Base-by-base conservation (phyloP, 441 rosid species). In the Mallotus repandus region DNA sequence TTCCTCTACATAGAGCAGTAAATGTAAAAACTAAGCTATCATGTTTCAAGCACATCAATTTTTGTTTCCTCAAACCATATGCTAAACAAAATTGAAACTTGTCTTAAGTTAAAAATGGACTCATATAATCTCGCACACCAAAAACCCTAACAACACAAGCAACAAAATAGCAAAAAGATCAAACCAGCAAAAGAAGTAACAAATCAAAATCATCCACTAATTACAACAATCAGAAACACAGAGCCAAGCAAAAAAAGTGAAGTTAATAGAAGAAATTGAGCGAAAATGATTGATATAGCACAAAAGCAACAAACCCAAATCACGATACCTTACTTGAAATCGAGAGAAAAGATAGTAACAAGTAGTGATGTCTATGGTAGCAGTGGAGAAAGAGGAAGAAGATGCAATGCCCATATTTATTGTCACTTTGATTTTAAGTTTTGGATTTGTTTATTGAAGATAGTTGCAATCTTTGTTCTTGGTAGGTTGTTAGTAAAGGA, bases 341-440 rank as follows among this genome's bases (percentile, higher is more conserved):
- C 15, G 57, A 14, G 53, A 35, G 8, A 46, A 70, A 74, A 63
- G 74, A 19, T 12, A 73, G 73, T 58, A 69, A 70, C 35, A 55
- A 63, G 41, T 62, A 60, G 60, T 10, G 66, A 19, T 60, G 74
- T 75, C 56, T 77, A 74, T 54, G 9, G 73, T 41, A 32, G 76
- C 19, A 52, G 45, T 68, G 18, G 68, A 66, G 80, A 77, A 76
- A 58, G 81, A 75, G 63, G 81, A 82, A 15, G 87, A 87, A 80
- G 77, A 79, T 80, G 79, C 83, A 81, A 70, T 84, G 46, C 90
- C 86, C 97, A 91, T 52, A n/a, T 15, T 48, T 66, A n/a, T n/a
- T n/a, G n/a, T n/a, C n/a, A n/a, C n/a, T n/a, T n/a, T n/a, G n/a
- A n/a, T n/a, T n/a, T n/a, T n/a, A n/a, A n/a, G n/a, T n/a, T n/a